A percentile compares a stretch with the other conserved stretches of the same genome.
Evolutionary conservation across 345 rosid species (phyloP).

Genomic region (Dimocarpus longan): DNA sequence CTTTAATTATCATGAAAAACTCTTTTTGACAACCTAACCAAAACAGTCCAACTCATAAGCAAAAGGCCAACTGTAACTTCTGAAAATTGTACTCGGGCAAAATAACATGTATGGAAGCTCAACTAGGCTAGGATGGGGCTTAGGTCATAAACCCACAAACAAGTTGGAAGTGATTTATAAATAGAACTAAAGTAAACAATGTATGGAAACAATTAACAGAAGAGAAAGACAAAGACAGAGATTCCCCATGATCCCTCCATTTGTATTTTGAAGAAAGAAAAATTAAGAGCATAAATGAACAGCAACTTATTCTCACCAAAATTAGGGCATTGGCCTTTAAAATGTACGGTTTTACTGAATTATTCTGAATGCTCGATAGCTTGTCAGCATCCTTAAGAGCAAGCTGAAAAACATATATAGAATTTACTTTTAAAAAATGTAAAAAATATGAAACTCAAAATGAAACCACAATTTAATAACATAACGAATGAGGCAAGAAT

Average conservation of each 20-base stretch:
- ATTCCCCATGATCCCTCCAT: neutral
- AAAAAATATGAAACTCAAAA: constrained; percentile 6
- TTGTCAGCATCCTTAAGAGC: constrained; percentile 93
- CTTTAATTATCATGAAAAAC: neutral
- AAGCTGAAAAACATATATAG: constrained; percentile 56
- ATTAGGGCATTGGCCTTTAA: constrained; percentile 73
- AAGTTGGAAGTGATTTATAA: neutral
- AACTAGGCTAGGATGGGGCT: neutral
- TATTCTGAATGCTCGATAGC: constrained; percentile 54
- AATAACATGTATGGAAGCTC: neutral
- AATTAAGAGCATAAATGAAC: neutral
- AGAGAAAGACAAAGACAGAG: constrained; percentile 5
- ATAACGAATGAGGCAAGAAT: constrained; percentile 23
- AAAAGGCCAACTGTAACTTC: neutral
- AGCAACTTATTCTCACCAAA: constrained; percentile 51
- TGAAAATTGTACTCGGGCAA: neutral
- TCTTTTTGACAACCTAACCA: neutral
- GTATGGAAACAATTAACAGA: neutral
- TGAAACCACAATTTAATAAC: neutral
- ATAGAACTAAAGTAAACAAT: neutral
- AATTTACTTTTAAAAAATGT: constrained; percentile 11
- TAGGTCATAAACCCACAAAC: neutral
- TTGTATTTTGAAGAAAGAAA: neutral
- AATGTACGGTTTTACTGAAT: constrained; percentile 55
- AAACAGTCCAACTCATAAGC: neutral